These are phyloP conservation scores for Histomonas meleagridis DNA, from an alignment of 208 protist species.

Conservation along the genomic window DNA sequence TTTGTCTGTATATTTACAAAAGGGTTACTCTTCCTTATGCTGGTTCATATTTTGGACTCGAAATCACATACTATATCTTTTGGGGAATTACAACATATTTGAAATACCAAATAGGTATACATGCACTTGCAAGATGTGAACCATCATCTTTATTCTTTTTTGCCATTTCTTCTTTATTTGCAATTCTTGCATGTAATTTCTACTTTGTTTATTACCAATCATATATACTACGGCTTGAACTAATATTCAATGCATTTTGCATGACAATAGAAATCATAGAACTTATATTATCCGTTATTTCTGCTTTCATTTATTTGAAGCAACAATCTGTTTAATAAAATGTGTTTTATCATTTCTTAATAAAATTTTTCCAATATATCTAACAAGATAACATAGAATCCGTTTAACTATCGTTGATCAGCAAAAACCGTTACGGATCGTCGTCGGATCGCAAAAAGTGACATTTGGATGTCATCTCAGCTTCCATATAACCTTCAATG, in stretches of 20 bases:
- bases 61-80: background rate
- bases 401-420: too few relatives aligned
- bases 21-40: background rate
- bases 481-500: slow-evolving; percentile 30
- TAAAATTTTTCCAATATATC: too few relatives aligned
- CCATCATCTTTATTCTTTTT: background rate
- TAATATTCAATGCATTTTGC: slow-evolving; percentile 8
- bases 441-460: too few relatives aligned
- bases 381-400: too few relatives aligned
- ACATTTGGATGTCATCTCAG: too few relatives aligned
- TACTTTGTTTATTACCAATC: background rate
- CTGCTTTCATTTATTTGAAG: background rate
- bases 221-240: slow-evolving; percentile 8
- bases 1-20: slow-evolving; percentile 22
- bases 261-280: background rate
- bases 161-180: background rate
- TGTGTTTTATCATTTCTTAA: too few relatives aligned
- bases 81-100: background rate
- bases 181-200: background rate
- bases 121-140: background rate
- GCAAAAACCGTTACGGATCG: too few relatives aligned
- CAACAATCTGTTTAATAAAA: background rate
- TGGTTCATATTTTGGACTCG: background rate
- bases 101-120: background rate
- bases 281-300: background rate